Base-by-base conservation (phyloP, 2,329 filamentous ascomycete species). In the Ilyonectria mors-panacis region DNA sequence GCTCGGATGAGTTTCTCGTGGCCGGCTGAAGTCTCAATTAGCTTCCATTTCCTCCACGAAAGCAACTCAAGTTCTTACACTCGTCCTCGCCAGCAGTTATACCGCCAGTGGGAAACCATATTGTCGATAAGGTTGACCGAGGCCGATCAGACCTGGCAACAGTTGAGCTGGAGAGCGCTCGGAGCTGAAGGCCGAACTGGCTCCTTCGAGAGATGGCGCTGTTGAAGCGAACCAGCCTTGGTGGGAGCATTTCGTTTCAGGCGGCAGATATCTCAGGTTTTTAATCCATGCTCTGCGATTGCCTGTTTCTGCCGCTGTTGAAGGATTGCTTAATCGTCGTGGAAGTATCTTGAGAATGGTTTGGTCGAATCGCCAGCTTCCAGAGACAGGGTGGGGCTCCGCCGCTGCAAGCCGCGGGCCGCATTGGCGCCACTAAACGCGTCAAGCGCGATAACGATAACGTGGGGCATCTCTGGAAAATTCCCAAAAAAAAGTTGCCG, bases 81-180 rank as follows among this genome's bases (percentile, higher is more conserved):
- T 89, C 89, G 59, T 86, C 84, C 48, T 87, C 82, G 28, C 83
- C 83, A 45, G 85, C 83, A 65, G 90, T 85, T 60, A 93, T 89
- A 8, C 92, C 91, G 48, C 91, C 91, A 1, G 91, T 93, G 2
- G 94, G 94, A 30, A 91, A 86, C 94, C 95, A 98, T 80, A 94
- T 88, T 51, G 85, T 90, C 4, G 94, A 95, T 10, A 95, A 80
- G 48, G 77, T 79, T 39, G 78, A 79, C 50, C 80, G 78, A 56
- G 67, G 66, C 30, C 69, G 68, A 55, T 55, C 51, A 35, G 70
- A 62, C 57, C 69, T 91, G 85, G 75, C 48, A 54, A 68, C 44
- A 57, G 65, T 62, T 39, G 73, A 65, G 53, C 65, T 66, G 37
- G 75, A 75, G 62, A 76, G 69, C 50, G 71, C 45, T 69, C 75